phyloP scores from a whole-genome alignment of 768 basidiomycete genomes.

The Agaricus sinodeliciosus region DNA sequence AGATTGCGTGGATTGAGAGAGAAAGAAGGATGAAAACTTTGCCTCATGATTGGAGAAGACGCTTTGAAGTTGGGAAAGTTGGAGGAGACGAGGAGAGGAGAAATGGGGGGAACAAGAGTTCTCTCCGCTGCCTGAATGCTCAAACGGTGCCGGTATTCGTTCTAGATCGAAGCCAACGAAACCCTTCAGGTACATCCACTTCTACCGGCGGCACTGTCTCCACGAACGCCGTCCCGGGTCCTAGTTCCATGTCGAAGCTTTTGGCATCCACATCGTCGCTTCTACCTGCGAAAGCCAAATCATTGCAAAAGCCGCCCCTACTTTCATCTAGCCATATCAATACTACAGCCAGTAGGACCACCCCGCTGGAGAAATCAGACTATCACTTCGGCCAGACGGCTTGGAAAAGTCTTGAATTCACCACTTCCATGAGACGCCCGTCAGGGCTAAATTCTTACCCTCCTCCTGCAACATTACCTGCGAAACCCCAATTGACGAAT shows the following conservation, averaged over 20 bases:
- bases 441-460: background rate
- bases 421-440: background rate
- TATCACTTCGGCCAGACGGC: no score
- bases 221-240: no score
- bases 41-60: background rate
- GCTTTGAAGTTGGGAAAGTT: background rate
- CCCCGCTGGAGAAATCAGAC: no score
- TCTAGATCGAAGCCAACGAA: background rate
- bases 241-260: no score
- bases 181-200: background rate
- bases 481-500: background rate
- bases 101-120: background rate
- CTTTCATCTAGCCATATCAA: no score
- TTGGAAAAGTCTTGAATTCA: background rate
- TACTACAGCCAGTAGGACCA: background rate
- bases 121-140: background rate
- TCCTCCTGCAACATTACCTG: background rate
- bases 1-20: constrained; percentile 17
- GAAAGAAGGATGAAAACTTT: background rate
- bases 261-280: no score
- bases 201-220: background rate
- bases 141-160: background rate
- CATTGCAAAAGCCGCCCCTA: no score
- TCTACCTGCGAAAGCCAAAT: no score
- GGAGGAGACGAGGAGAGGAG: background rate